Evolutionary conservation across 2,329 filamentous ascomycete genomes (phyloP).

Genomic region (Pseudogymnoascus destructans): DNA sequence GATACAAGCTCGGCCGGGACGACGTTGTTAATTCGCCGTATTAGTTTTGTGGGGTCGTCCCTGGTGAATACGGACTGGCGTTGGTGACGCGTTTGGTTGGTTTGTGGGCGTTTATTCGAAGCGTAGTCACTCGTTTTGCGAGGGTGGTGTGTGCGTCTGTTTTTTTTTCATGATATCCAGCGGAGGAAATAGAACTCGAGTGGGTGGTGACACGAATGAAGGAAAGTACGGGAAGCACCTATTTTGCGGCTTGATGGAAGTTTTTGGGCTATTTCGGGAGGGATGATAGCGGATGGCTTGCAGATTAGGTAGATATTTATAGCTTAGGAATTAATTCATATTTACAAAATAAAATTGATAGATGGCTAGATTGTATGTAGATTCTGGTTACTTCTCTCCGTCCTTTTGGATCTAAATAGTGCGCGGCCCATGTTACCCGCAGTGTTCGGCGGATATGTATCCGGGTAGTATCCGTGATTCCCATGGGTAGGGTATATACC

Average conservation of each 20-base stretch:
- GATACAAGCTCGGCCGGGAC: slow-evolving; percentile 63
- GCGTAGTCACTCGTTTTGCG: slow-evolving; percentile 7
- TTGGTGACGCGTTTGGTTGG: neutral
- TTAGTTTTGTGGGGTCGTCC: slow-evolving; percentile 23
- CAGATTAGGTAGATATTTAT: slow-evolving; percentile 8
- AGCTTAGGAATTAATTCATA: slow-evolving; percentile 6
- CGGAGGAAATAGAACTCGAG: neutral
- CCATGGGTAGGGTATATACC: too few relatives aligned
- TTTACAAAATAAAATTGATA: neutral
- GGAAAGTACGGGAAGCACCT: neutral
- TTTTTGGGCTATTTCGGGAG: neutral
- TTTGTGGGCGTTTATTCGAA: neutral
- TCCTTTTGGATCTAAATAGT: neutral
- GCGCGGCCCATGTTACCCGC: neutral
- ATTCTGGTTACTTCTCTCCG: neutral
- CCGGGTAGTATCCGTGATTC: too few relatives aligned
- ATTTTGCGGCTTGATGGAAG: neutral
- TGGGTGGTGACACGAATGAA: neutral
- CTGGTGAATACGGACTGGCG: neutral
- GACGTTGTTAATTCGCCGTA: slow-evolving; percentile 69
- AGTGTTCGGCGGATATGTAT: too few relatives aligned
- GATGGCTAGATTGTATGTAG: neutral
- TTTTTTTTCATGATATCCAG: slow-evolving; percentile 3
- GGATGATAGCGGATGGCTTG: neutral
- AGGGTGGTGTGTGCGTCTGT: neutral